Base-by-base conservation (phyloP, 2,329 filamentous ascomycete species). In the Penicillium griseofulvum region DNA sequence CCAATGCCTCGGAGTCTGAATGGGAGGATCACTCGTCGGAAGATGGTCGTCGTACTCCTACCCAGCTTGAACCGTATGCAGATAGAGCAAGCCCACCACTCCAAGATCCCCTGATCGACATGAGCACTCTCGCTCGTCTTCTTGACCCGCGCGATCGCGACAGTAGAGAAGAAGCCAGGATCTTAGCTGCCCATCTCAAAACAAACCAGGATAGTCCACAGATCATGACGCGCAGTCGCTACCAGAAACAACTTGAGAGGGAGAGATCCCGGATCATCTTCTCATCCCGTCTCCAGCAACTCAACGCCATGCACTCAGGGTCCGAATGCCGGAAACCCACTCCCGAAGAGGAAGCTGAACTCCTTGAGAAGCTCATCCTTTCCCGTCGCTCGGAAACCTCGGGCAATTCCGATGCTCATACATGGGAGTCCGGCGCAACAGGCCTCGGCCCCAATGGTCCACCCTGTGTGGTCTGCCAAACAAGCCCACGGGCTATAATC, bases 401-500 rank as follows among this genome's bases (percentile, higher is more conserved):
- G 4, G 38, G 49, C 36, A 45, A 44, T 49, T 52, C 56, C 17
- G 63, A 54, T 28, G 17, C 55, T 12, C 51, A 67, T 10, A 80
- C 79, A 5, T 92, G 88, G 89, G 82, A 86, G 41, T 80, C 82
- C 1, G 89, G 88, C n/a, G 88, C 86, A 0, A 84, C 84, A 5
- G 88, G 88, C 0, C 83, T 92, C 68, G 90, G 89, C 1, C 83
- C 86, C 29, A 84, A 81, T 38, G 87, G 90, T 0, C 91, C 91
- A 3, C 89, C 90, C 63, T 99, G 94, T 67, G 94, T 97, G 0
- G 90, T 99, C 5, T 99, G 94, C 70, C 93, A 97, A 71, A 86
- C 86, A 52, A 83, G 84, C n/a, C 86, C 91, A 3, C 82, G 94
- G 17, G 95, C 90, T 8, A 89, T 97, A 57, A 89, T 99, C 52